These are phyloP conservation scores for Tuber melanosporum DNA, from an alignment of 495 filamentous ascomycete species.

Conservation along the genomic window DNA sequence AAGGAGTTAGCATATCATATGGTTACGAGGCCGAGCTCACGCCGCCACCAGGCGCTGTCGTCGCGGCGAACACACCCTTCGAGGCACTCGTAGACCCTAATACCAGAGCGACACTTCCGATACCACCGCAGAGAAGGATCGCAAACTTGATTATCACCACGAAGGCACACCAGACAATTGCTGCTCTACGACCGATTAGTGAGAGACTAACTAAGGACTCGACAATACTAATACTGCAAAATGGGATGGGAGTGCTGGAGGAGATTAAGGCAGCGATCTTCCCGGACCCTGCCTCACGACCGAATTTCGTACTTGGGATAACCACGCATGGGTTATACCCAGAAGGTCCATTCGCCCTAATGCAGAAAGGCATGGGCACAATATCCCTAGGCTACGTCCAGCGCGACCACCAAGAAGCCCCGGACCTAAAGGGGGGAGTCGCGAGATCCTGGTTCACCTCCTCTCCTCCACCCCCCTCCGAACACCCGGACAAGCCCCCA, in stretches of 20 bases:
- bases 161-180: constrained; percentile 53
- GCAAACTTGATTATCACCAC: constrained; percentile 69
- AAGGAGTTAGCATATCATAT: constrained; percentile 41
- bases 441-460: constrained; percentile 4
- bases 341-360: constrained; percentile 53
- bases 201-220: constrained; percentile 64
- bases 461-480: constrained; percentile 4
- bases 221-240: constrained; percentile 73
- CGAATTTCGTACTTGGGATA: constrained; percentile 69
- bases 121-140: constrained; percentile 45
- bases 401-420: neutral
- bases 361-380: constrained; percentile 59
- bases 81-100: constrained; percentile 32
- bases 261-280: constrained; percentile 63
- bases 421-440: constrained; percentile 24
- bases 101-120: constrained; percentile 16
- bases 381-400: constrained; percentile 54
- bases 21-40: constrained; percentile 53
- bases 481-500: constrained; percentile 31
- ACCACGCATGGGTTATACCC: constrained; percentile 59
- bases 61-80: neutral
- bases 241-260: constrained; percentile 77
- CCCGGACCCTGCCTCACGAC: constrained; percentile 55
- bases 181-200: constrained; percentile 53
- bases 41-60: constrained; percentile 10